phyloP scores from a whole-genome alignment of 495 filamentous ascomycete genomes.

The Copromyces sp. region DNA sequence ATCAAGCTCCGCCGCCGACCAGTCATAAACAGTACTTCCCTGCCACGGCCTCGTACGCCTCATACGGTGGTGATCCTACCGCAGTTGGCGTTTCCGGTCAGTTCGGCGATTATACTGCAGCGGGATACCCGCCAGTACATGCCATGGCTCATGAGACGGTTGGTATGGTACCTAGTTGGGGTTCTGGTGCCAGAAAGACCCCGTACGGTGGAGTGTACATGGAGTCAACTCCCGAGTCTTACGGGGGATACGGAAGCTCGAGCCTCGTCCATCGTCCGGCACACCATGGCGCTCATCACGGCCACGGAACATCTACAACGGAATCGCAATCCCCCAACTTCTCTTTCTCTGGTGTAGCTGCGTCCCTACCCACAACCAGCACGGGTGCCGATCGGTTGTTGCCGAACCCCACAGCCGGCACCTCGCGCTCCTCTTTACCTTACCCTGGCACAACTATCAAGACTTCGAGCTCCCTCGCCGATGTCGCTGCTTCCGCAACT shows the following conservation, averaged over 20 bases:
- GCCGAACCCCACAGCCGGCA: slow-evolving; percentile 22
- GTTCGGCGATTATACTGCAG: not conserved
- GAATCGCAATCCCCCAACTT: slow-evolving; percentile 24
- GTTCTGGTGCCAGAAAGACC: slow-evolving; percentile 14
- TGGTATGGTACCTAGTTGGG: slow-evolving; percentile 20
- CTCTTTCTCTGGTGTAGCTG: slow-evolving; percentile 30
- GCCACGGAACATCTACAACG: slow-evolving; percentile 8
- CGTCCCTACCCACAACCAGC: slow-evolving; percentile 25
- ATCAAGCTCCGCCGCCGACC: not conserved
- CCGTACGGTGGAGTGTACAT: slow-evolving; percentile 23
- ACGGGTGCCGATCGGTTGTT: slow-evolving; percentile 27
- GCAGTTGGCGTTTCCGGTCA: not conserved
- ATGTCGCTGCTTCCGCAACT: slow-evolving; percentile 14
- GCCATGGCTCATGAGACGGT: slow-evolving; percentile 21
- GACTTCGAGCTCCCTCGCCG: slow-evolving; percentile 14
- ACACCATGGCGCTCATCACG: slow-evolving; percentile 7
- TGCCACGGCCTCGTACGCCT: not conserved
- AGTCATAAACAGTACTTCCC: not conserved
- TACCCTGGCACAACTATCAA: slow-evolving; percentile 15
- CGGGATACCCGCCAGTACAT: slow-evolving; percentile 5
- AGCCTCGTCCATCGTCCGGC: slow-evolving; percentile 29
- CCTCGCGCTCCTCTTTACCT: slow-evolving; percentile 16
- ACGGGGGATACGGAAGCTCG: slow-evolving; percentile 15
- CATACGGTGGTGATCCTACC: not conserved
- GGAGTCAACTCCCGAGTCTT: slow-evolving; percentile 21